Conservation (phyloP, 75 land plant species). For the Pinus tabuliformis region DNA sequence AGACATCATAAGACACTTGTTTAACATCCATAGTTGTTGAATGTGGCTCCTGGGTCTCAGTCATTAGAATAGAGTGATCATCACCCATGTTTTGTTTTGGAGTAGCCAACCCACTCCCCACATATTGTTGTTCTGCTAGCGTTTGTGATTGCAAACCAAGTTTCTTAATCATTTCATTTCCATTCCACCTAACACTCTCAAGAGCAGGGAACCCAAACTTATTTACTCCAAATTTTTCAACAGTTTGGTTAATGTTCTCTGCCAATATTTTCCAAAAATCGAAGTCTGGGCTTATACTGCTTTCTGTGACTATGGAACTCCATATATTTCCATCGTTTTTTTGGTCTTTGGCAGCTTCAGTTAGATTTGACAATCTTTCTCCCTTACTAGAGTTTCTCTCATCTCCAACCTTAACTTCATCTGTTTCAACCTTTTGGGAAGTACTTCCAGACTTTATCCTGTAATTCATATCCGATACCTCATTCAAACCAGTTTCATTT, state of each 20-base stretch:
- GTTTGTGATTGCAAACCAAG: slow-evolving; percentile 49
- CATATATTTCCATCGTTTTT: not conserved
- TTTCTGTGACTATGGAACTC: not conserved
- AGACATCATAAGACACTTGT: slow-evolving; percentile 50
- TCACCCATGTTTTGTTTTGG: slow-evolving; percentile 17
- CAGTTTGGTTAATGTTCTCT: slow-evolving; percentile 43
- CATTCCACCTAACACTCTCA: slow-evolving; percentile 63
- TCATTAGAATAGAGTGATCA: not conserved
- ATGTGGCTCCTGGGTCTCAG: slow-evolving; percentile 1
- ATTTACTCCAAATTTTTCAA: slow-evolving; percentile 29
- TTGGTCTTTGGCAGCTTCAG: not conserved
- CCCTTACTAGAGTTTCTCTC: too few relatives aligned
- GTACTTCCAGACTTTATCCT: not conserved
- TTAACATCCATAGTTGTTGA: slow-evolving; percentile 52
- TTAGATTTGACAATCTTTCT: not conserved
- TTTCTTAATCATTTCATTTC: slow-evolving; percentile 51
- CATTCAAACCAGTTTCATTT: not conserved
- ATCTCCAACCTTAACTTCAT: not conserved
- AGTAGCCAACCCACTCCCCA: slow-evolving; percentile 78
- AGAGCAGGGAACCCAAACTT: slow-evolving; percentile 54
- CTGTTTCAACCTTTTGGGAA: not conserved
- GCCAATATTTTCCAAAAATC: slow-evolving; percentile 56
- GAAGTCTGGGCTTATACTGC: slow-evolving; percentile 21
- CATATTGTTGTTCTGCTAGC: slow-evolving; percentile 67
- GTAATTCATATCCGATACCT: not conserved